phyloP scores from a whole-genome alignment of 2,329 filamentous ascomycete genomes.

The Aspergillus sp. region DNA sequence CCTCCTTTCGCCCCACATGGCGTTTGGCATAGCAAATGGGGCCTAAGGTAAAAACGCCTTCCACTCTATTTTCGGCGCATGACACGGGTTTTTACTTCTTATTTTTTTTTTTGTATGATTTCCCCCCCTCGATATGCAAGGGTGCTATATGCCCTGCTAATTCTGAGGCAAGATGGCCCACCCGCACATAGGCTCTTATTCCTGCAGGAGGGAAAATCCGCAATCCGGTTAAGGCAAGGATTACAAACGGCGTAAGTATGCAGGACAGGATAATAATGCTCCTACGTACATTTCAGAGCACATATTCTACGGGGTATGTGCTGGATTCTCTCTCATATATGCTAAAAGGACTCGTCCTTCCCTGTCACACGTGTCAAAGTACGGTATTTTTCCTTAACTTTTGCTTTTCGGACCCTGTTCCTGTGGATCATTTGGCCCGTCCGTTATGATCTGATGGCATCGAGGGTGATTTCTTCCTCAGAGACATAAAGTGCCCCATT shows the following conservation, averaged over 20 bases:
- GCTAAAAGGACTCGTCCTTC: slow-evolving; percentile 1
- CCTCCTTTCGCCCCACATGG: not conserved
- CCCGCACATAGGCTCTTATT: slow-evolving; percentile 2
- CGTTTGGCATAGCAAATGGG: not conserved
- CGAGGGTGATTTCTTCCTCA: slow-evolving; percentile 13
- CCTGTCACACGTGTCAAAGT: slow-evolving; percentile 15
- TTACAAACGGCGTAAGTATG: slow-evolving; percentile 7
- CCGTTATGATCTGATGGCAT: slow-evolving; percentile 12
- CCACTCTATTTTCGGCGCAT: not conserved
- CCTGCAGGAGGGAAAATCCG: slow-evolving; percentile 7
- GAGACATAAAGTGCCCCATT: slow-evolving; percentile 5
- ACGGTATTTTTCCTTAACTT: slow-evolving; percentile 10
- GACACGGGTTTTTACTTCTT: not conserved
- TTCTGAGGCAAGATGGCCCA: slow-evolving; percentile 8
- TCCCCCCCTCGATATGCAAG: slow-evolving; percentile 10
- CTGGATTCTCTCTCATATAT: slow-evolving; percentile 2
- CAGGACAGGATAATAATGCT: not conserved
- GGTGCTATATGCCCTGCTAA: slow-evolving; percentile 8
- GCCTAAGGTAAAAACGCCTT: not conserved
- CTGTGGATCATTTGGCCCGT: slow-evolving; percentile 11
- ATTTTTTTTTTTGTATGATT: not conserved
- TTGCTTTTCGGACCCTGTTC: slow-evolving; percentile 3
- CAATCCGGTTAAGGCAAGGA: slow-evolving; percentile 9
- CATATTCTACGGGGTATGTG: not conserved
- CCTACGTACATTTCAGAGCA: not conserved